Evolutionary conservation across 148 eudicot genomes (phyloP).

Genomic region (Salicornia ramosissima): DNA sequence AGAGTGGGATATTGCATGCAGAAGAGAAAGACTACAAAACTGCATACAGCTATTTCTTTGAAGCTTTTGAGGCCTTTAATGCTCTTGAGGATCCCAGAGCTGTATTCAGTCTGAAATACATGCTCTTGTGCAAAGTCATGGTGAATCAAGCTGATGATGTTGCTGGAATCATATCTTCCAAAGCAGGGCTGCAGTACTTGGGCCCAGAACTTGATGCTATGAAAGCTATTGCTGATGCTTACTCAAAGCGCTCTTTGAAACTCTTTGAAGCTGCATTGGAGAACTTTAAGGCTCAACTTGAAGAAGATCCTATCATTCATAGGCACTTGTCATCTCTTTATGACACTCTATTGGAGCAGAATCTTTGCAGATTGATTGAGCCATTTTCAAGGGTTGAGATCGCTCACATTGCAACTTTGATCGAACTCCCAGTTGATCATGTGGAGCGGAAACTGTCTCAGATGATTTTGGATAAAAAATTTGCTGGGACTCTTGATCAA

Average conservation of each 20-base stretch:
- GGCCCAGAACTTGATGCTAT: slow-evolving; percentile 50
- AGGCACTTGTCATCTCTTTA: slow-evolving; percentile 40
- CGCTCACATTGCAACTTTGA: slow-evolving; percentile 42
- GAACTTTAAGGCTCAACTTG: slow-evolving; percentile 38
- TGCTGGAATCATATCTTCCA: slow-evolving; percentile 44
- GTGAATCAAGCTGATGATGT: slow-evolving; percentile 55
- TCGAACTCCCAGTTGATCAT: slow-evolving; percentile 42
- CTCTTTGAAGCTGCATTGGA: slow-evolving; percentile 40
- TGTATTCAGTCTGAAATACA: slow-evolving; percentile 48
- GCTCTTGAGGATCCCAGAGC: slow-evolving; percentile 49
- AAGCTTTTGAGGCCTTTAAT: slow-evolving; percentile 50
- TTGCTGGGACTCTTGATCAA: slow-evolving; percentile 49
- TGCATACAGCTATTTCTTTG: slow-evolving; percentile 42
- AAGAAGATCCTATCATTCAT: slow-evolving; percentile 46
- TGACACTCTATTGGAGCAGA: slow-evolving; percentile 47
- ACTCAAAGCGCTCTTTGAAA: slow-evolving; percentile 43
- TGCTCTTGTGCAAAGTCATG: slow-evolving; percentile 48
- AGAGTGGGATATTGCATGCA: slow-evolving; percentile 47
- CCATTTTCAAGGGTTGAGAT: slow-evolving; percentile 47
- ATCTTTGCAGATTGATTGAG: slow-evolving; percentile 46
- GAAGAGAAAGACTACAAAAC: slow-evolving; percentile 53
- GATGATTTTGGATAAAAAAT: slow-evolving; percentile 47
- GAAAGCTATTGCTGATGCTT: slow-evolving; percentile 49
- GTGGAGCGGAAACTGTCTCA: slow-evolving; percentile 47
- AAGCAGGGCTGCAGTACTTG: slow-evolving; percentile 44